Evolutionary conservation across 495 filamentous ascomycete species (phyloP).

Genomic region (Podospora conica): DNA sequence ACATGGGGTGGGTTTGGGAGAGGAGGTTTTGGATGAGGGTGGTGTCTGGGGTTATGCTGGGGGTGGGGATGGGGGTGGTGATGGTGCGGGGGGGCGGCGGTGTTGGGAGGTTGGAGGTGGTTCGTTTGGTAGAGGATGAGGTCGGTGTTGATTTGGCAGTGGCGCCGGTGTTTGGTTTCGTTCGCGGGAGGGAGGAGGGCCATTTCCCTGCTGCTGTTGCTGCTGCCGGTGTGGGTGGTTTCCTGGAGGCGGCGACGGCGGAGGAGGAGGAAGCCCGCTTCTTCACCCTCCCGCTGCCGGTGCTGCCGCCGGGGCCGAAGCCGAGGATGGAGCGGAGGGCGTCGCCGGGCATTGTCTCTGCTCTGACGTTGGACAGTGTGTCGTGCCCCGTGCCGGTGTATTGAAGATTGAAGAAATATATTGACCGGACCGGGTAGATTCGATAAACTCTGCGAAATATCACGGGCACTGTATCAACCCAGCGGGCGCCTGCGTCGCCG

Average conservation of each 20-base stretch:
- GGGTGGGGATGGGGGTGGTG: not conserved
- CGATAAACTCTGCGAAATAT: not conserved
- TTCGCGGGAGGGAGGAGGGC: conserved; percentile 44
- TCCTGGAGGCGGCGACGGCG: not conserved
- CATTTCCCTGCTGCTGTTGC: conserved; percentile 46
- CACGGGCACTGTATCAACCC: not conserved
- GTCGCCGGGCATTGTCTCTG: not conserved
- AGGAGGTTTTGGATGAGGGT: not conserved
- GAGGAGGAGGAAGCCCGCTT: conserved; percentile 30
- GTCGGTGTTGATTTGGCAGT: conserved; percentile 18
- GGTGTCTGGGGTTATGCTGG: not conserved
- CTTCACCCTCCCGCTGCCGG: too few species aligned
- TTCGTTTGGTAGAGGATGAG: conserved; percentile 21
- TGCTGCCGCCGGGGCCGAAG: conserved; percentile 27
- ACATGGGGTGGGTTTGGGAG: not conserved
- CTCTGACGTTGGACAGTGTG: too few species aligned
- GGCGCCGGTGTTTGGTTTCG: conserved; percentile 43
- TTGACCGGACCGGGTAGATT: too few species aligned
- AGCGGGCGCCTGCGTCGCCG: not conserved
- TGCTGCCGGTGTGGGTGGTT: conserved; percentile 30
- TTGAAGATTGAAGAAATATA: too few species aligned
- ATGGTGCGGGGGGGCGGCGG: not conserved
- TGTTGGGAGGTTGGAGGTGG: not conserved
- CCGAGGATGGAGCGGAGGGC: conserved; percentile 31
- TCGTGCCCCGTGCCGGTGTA: too few species aligned